phyloP scores from a whole-genome alignment of 129 eudicot genomes.

The Tagetes erecta region DNA sequence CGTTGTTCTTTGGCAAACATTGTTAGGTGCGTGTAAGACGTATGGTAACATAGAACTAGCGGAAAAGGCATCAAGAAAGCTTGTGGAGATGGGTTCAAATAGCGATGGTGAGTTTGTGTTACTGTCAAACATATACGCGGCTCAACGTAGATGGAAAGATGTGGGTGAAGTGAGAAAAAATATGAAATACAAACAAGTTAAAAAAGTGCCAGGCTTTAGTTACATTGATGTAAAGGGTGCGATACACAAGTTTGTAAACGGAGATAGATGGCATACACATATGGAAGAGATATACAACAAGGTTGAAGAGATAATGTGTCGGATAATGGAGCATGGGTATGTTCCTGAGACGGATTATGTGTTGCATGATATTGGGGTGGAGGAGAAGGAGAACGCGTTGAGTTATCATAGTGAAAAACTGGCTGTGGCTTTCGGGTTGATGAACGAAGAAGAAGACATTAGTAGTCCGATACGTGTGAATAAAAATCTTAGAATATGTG shows the following conservation, averaged over 20 bases:
- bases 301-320: constrained; percentile 66
- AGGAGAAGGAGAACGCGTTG: constrained; percentile 83
- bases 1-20: constrained; percentile 86
- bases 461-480: constrained; percentile 50
- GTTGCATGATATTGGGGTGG: constrained; percentile 85
- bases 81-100: constrained; percentile 76
- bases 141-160: constrained; percentile 85
- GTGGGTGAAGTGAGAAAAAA: constrained; percentile 71
- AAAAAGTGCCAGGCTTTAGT: constrained; percentile 86
- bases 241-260: constrained; percentile 69
- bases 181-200: constrained; percentile 68
- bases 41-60: constrained; percentile 76
- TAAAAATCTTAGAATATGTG: constrained; percentile 89
- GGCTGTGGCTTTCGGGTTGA: constrained; percentile 86
- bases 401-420: constrained; percentile 83
- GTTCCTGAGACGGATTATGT: constrained; percentile 70
- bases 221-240: constrained; percentile 63
- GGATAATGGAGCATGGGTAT: constrained; percentile 67
- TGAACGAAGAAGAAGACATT: background rate
- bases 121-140: constrained; percentile 78
- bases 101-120: constrained; percentile 79
- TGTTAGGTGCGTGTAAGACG: constrained; percentile 81
- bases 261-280: constrained; percentile 62
- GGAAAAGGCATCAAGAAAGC: constrained; percentile 77
- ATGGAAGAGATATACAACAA: constrained; percentile 60